Percentiles rank a stretch among this genome's conserved stretches.
Evolutionary conservation across 345 rosid genomes (phyloP).

Genomic region (Euclidium syriacum): DNA sequence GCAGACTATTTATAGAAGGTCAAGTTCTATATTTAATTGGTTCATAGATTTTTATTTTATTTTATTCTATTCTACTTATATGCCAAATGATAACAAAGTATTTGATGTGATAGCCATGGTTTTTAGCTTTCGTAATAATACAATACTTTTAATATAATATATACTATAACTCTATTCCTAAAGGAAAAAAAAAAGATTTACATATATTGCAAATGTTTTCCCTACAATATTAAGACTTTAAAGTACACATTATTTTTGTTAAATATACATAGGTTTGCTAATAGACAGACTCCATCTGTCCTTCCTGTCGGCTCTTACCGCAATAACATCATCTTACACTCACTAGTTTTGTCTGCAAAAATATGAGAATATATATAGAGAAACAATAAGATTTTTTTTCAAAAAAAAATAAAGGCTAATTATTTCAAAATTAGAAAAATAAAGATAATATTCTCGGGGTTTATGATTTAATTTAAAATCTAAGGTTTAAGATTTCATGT

Average conservation of each 20-base stretch:
- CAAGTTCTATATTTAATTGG: conserved; percentile 2
- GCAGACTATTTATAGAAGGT: conserved; percentile 14
- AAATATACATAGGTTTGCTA: too few relatives aligned
- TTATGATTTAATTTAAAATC: too few relatives aligned
- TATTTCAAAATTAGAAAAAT: too few relatives aligned
- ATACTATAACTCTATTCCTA: too few relatives aligned
- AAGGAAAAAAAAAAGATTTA: too few relatives aligned
- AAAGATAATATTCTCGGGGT: too few relatives aligned
- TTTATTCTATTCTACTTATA: neutral
- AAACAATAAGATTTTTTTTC: too few relatives aligned
- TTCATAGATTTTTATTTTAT: neutral
- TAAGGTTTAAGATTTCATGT: too few relatives aligned
- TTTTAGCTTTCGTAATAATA: neutral
- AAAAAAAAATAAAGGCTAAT: too few relatives aligned
- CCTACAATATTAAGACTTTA: too few relatives aligned
- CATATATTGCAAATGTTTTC: too few relatives aligned
- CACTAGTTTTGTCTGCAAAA: neutral
- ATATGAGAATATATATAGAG: neutral
- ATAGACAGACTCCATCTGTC: neutral
- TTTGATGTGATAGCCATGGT: conserved; percentile 23
- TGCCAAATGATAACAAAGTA: conserved; percentile 7
- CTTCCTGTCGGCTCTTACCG: conserved; percentile 12
- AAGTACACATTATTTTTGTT: too few relatives aligned
- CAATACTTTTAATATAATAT: neutral
- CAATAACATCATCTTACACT: conserved; percentile 15